Conservation (phyloP, 1,139 yeast genomes). For the Oligophagozyma castellii region DNA sequence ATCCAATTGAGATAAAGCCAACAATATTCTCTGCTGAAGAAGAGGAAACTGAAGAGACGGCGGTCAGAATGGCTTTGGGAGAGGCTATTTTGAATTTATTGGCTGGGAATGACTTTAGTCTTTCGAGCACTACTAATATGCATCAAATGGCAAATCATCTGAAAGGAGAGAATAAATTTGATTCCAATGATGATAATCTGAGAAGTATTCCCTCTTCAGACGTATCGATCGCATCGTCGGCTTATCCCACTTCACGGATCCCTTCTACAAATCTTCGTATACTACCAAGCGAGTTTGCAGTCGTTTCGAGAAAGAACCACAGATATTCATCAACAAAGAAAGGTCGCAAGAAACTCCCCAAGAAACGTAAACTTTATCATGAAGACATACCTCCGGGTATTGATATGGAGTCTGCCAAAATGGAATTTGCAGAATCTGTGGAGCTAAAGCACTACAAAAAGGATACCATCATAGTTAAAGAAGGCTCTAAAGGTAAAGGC, state of each 20-base stretch:
- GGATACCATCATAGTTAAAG: slow-evolving; percentile 45
- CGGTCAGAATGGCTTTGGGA: slow-evolving; percentile 54
- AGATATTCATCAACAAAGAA: slow-evolving; percentile 5
- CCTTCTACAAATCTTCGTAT: slow-evolving; percentile 14
- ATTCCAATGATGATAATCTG: background rate
- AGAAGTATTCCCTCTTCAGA: slow-evolving; percentile 7
- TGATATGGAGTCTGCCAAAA: slow-evolving; percentile 40
- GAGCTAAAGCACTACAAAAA: slow-evolving; percentile 43
- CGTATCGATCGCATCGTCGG: slow-evolving; percentile 10
- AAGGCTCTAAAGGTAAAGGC: slow-evolving; percentile 58
- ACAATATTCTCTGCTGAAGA: slow-evolving; percentile 28
- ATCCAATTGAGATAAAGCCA: slow-evolving; percentile 1
- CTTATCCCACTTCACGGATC: slow-evolving; percentile 8
- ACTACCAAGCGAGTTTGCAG: slow-evolving; percentile 17
- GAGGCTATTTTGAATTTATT: slow-evolving; percentile 62
- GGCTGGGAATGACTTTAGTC: slow-evolving; percentile 43
- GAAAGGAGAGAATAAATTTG: background rate
- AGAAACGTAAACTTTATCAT: slow-evolving; percentile 9
- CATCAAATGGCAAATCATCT: slow-evolving; percentile 10
- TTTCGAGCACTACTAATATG: too few species aligned
- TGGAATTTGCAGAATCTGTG: slow-evolving; percentile 50
- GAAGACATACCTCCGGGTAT: slow-evolving; percentile 18
- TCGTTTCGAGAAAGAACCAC: slow-evolving; percentile 10
- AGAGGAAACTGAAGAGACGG: slow-evolving; percentile 66
- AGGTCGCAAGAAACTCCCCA: slow-evolving; percentile 1